These are phyloP conservation scores for Penicillium cosmopolitanum DNA, from an alignment of 495 filamentous ascomycete species.

Conservation along the genomic window DNA sequence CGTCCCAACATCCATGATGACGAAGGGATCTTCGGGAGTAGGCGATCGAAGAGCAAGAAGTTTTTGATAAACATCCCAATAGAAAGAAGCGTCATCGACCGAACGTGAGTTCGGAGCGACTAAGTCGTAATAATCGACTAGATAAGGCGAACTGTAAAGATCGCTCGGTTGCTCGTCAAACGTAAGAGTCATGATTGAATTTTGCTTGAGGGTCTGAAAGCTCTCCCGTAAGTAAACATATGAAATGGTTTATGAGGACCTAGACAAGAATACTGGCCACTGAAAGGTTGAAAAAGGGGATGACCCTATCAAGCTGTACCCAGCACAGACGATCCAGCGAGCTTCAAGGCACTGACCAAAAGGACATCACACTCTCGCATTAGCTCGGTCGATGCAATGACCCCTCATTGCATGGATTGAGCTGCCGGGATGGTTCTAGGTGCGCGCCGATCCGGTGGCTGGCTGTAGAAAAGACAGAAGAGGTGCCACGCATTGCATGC, in stretches of 20 bases:
- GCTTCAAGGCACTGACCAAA: too few species aligned
- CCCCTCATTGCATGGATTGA: too few species aligned
- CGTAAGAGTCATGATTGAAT: neutral
- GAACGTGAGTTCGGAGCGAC: conserved; percentile 6
- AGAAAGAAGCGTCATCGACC: conserved; percentile 9
- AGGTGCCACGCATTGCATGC: neutral
- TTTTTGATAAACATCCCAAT: conserved; percentile 9
- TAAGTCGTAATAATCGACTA: conserved; percentile 13
- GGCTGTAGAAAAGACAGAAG: neutral
- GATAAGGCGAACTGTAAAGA: conserved; percentile 10
- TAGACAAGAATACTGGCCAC: too few species aligned
- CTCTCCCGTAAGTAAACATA: neutral
- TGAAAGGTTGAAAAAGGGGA: too few species aligned
- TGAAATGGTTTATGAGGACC: neutral
- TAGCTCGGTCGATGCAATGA: too few species aligned
- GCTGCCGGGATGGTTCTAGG: neutral
- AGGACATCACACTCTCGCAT: too few species aligned
- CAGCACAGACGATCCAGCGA: too few species aligned
- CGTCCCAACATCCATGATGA: conserved; percentile 12
- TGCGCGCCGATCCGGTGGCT: neutral
- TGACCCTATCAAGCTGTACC: too few species aligned
- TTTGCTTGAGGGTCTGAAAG: neutral
- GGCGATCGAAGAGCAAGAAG: neutral
- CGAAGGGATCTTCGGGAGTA: conserved; percentile 8
- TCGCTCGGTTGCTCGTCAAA: neutral